Evolutionary conservation across 192 early-diverging fungal species (phyloP).

Genomic region (Podila verticillata): DNA sequence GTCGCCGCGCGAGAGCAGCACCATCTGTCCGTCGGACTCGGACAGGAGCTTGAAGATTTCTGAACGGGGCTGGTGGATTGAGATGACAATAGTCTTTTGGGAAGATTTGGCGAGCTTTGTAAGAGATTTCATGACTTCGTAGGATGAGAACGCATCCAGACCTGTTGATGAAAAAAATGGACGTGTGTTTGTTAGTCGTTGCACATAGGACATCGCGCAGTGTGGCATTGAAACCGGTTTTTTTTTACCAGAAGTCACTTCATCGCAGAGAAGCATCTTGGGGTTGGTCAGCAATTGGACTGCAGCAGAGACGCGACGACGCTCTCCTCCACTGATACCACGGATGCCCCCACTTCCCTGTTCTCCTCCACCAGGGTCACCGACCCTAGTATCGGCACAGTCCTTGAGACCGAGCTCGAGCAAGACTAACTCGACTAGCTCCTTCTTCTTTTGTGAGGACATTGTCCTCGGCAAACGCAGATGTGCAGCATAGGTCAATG

Average conservation of each 20-base stretch:
- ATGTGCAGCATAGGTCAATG: constrained; percentile 72
- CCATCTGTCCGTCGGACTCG: constrained; percentile 48
- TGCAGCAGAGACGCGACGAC: constrained; percentile 77
- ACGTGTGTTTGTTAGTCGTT: too few relatives aligned
- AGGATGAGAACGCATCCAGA: constrained; percentile 45
- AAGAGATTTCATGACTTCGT: constrained; percentile 50
- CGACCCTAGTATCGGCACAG: constrained; percentile 73
- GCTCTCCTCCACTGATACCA: constrained; percentile 80
- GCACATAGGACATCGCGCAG: background rate
- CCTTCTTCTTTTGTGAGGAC: constrained; percentile 44
- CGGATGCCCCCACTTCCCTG: constrained; percentile 59
- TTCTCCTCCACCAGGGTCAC: constrained; percentile 57
- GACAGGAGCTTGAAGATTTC: constrained; percentile 80
- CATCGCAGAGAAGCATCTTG: constrained; percentile 74
- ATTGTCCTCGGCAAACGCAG: constrained; percentile 56
- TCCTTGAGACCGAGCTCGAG: constrained; percentile 72
- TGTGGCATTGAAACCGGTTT: constrained; percentile 20
- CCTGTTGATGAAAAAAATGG: constrained; percentile 19
- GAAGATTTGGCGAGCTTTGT: constrained; percentile 41
- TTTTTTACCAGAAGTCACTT: constrained; percentile 72
- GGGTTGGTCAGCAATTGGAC: constrained; percentile 77
- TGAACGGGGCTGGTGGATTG: constrained; percentile 91
- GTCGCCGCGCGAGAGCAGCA: constrained; percentile 40
- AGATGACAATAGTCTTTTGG: constrained; percentile 78
- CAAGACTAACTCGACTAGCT: constrained; percentile 69